Evolutionary conservation across 148 eudicot species (phyloP).

Genomic region (Salicornia ramosissima): DNA sequence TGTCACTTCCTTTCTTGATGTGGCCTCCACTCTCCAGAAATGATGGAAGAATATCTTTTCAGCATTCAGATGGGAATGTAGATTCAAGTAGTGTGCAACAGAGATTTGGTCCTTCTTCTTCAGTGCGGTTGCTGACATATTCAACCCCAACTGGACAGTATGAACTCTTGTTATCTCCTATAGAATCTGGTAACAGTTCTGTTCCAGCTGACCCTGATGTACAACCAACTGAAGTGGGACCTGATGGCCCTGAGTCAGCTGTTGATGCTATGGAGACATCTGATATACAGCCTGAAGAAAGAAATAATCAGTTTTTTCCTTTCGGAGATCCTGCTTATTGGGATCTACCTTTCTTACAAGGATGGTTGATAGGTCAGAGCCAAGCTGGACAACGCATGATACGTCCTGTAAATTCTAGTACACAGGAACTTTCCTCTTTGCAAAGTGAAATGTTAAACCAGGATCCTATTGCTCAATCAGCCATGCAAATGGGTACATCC

Average conservation of each 20-base stretch:
- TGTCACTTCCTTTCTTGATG: slow-evolving; percentile 59
- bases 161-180: slow-evolving; percentile 78
- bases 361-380: slow-evolving; percentile 96
- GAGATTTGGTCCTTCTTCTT: slow-evolving; percentile 56
- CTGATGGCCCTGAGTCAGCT: slow-evolving; percentile 33
- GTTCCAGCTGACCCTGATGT: slow-evolving; percentile 45
- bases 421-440: slow-evolving; percentile 38
- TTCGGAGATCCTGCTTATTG: slow-evolving; percentile 75
- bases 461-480: slow-evolving; percentile 29
- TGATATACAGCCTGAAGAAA: slow-evolving; percentile 60
- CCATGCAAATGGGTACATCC: slow-evolving; percentile 30
- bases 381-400: slow-evolving; percentile 78
- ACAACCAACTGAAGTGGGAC: slow-evolving; percentile 40
- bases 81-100: slow-evolving; percentile 41
- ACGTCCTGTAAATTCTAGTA: slow-evolving; percentile 42
- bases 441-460: slow-evolving; percentile 26
- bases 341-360: slow-evolving; percentile 94
- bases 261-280: slow-evolving; percentile 60
- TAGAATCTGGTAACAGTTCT: slow-evolving; percentile 48
- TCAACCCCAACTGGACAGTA: slow-evolving; percentile 94
- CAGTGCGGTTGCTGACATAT: slow-evolving; percentile 89
- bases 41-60: slow-evolving; percentile 45
- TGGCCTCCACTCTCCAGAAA: slow-evolving; percentile 62
- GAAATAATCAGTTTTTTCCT: slow-evolving; percentile 62
- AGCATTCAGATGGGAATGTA: slow-evolving; percentile 42